Evolutionary conservation across 106 monocot genomes (phyloP).

Genomic region (Chionographis japonica): DNA sequence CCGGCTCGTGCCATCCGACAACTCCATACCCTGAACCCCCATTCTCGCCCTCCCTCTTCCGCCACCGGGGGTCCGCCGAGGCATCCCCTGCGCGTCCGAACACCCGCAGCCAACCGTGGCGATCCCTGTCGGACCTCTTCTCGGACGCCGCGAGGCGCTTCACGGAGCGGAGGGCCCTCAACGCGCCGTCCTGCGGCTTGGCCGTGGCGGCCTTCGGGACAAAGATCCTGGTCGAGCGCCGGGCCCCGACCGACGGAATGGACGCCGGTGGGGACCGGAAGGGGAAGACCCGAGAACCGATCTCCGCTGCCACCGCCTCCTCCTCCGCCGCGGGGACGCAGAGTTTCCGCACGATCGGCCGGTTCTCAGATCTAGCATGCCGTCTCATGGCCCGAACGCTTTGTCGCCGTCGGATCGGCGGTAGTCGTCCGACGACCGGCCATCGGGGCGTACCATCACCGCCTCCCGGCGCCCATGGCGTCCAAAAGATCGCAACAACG

Average conservation of each 20-base stretch:
- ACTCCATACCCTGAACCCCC: neutral
- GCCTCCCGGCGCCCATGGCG: neutral
- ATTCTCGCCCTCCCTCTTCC: constrained; percentile 7
- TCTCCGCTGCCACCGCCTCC: constrained; percentile 12
- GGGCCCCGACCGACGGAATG: constrained; percentile 73
- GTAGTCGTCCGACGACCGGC: neutral
- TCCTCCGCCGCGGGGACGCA: neutral
- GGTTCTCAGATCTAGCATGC: constrained; percentile 16
- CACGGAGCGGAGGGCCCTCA: constrained; percentile 39
- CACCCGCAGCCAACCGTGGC: constrained; percentile 19
- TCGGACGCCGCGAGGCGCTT: constrained; percentile 24
- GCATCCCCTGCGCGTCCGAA: neutral
- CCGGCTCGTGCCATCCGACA: neutral
- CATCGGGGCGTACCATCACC: no score
- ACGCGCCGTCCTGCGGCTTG: neutral
- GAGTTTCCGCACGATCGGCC: neutral
- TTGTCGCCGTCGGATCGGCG: no score
- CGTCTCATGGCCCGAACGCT: constrained; percentile 8
- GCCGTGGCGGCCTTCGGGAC: constrained; percentile 31
- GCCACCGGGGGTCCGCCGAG: constrained; percentile 1
- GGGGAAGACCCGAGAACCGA: constrained; percentile 42
- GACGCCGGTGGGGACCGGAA: constrained; percentile 15
- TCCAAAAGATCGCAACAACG: no score
- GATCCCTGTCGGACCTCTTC: constrained; percentile 2
- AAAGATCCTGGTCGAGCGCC: constrained; percentile 70